A percentile compares a stretch with the other conserved stretches of the same genome.
Conservation (phyloP, 148 eudicot genomes). For the Heliosperma pusillum region DNA sequence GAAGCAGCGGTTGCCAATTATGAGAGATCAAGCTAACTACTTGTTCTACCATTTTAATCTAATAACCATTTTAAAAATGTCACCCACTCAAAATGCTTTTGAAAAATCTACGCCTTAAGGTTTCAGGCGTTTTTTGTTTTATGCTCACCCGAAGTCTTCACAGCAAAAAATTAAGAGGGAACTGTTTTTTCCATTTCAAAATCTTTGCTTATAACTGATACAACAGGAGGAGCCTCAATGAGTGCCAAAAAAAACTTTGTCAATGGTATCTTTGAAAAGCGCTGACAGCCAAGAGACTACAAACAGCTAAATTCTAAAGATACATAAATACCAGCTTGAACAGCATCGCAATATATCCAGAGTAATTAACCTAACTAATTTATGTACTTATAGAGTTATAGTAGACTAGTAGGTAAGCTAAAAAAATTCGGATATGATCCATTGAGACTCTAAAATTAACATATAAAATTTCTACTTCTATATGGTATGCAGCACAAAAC, state of each 20-base stretch:
- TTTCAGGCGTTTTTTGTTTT: not conserved
- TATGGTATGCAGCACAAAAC: not conserved
- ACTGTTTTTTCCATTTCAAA: not conserved
- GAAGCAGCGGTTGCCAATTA: not conserved
- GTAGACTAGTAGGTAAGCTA: not conserved
- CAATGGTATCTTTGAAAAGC: not conserved
- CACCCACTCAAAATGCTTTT: not conserved
- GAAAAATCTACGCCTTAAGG: not conserved
- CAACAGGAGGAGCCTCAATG: not conserved
- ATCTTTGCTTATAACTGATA: not conserved
- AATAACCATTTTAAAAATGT: too few species aligned
- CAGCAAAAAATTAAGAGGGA: too few species aligned
- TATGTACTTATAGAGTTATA: not conserved
- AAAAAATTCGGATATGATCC: not conserved
- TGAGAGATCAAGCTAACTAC: not conserved
- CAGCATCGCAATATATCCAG: not conserved
- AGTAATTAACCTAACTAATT: not conserved
- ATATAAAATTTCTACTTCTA: not conserved
- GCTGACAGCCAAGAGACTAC: not conserved
- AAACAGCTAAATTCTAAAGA: not conserved
- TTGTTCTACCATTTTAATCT: not conserved
- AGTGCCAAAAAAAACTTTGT: not conserved
- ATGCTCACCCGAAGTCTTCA: not conserved
- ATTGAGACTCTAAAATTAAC: not conserved
- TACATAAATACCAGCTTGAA: not conserved